These are phyloP conservation scores for Phytophthora hibernalis DNA, from an alignment of 352 stramenopile species.

Conservation along the genomic window DNA sequence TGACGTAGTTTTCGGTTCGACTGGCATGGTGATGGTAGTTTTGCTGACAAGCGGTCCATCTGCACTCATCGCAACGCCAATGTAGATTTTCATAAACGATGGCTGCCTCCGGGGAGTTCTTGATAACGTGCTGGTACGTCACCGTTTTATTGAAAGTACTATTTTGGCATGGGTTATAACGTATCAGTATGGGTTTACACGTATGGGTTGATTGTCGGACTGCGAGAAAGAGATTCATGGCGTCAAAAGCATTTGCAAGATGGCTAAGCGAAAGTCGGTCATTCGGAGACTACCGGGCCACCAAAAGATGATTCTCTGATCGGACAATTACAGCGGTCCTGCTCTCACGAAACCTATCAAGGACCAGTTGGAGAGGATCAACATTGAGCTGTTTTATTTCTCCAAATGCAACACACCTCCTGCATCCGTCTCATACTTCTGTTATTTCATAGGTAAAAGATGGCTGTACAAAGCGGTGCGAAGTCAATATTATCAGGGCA, in stretches of 20 bases:
- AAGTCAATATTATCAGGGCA: constrained; percentile 1
- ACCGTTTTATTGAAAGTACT: too few relatives aligned
- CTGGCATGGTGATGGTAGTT: background rate
- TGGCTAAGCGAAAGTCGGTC: background rate
- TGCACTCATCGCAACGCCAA: background rate
- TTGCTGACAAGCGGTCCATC: background rate
- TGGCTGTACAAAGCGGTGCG: background rate
- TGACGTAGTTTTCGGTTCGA: background rate
- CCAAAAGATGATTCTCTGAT: background rate
- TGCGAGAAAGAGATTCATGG: background rate
- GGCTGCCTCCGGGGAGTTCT: background rate
- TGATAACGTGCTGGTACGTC: background rate
- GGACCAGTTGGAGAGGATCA: too few relatives aligned
- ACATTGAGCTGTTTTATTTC: too few relatives aligned
- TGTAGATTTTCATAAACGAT: background rate
- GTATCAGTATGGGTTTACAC: too few relatives aligned
- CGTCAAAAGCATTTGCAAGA: background rate
- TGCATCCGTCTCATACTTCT: background rate
- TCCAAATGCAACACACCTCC: too few relatives aligned
- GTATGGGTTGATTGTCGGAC: background rate
- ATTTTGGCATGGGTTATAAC: too few relatives aligned
- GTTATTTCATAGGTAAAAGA: constrained; percentile 2
- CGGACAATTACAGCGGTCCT: background rate
- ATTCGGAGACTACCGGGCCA: background rate
- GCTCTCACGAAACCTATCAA: background rate